Base-by-base conservation (phyloP, 1,139 yeast species). In the Geotrichum aggregatum region DNA sequence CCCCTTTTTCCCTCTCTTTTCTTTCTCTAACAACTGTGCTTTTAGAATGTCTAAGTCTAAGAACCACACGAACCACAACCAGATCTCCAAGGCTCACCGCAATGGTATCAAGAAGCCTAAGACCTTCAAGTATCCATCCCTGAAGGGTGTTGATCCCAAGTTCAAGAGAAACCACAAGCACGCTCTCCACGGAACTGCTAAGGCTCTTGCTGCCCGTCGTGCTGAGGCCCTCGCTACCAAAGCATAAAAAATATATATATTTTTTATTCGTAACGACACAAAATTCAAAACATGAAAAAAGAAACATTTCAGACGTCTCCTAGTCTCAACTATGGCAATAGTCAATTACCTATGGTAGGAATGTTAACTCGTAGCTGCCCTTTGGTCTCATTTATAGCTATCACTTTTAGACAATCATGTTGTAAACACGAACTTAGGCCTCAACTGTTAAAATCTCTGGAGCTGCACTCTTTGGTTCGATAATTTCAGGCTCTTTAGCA, bases 11-110 rank as follows among this genome's bases (percentile, higher is more conserved):
- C 14, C 2, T 34, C 36, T 8, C 7, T 4, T n/a, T n/a, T 4
- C 36, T 34, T 18, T 6, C 18, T 18, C 41, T 36, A 36, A 36
- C 41, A n/a, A n/a, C n/a, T n/a, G n/a, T 21, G 14, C 1, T 30
- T 18, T 21, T 38, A 50, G 52, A 50, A 53, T 55, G 56, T 50
- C 57, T 40, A 55, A 55, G 54, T 55, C 98, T 68, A 92, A 92
- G 96, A 92, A 92, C 81, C 98, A 92, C 78, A 92, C 98, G 80
- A 91, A 91, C 80, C 98, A 92, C 82, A 92, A 92, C 95, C 98
- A 92, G 79, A 87, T 87, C 89, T 86, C 79, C 76, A 92, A 92
- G 95, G 98, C 98, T 73, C 98, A 92, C 96, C 91, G 84, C 77
- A 92, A 92, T 87, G 98, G 98, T 80, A 92, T 92, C 82, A 92